phyloP scores from a whole-genome alignment of 306 rosid genomes.

The Begonia peltatifolia region DNA sequence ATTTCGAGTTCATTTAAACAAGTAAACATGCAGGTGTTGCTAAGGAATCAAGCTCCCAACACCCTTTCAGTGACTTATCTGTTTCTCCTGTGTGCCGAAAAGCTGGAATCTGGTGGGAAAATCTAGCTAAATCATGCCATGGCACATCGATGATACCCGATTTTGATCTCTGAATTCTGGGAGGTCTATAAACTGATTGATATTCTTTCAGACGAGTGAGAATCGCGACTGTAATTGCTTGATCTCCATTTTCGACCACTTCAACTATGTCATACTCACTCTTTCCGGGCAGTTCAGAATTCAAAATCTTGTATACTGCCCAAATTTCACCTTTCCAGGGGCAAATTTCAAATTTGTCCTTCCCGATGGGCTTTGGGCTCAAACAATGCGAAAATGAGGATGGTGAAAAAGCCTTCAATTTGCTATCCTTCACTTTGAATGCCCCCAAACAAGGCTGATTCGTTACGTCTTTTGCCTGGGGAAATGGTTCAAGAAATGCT shows the following conservation, averaged over 20 bases:
- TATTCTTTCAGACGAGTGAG: conserved; percentile 15
- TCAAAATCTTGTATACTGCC: conserved; percentile 38
- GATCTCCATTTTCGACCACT: conserved; percentile 28
- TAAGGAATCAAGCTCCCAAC: conserved; percentile 55
- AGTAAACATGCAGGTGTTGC: conserved; percentile 16
- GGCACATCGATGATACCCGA: conserved; percentile 22
- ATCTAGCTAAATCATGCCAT: conserved; percentile 22
- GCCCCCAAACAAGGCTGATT: conserved; percentile 35
- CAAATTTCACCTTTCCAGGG: conserved; percentile 62
- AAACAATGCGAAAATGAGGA: conserved; percentile 35
- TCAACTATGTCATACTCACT: conserved; percentile 40
- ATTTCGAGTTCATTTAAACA: too few relatives aligned
- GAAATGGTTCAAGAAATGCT: conserved; percentile 36
- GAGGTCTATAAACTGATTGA: conserved; percentile 32
- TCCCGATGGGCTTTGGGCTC: conserved; percentile 10
- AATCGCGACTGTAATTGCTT: conserved; percentile 22
- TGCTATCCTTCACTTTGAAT: conserved; percentile 18
- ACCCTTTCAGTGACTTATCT: conserved; percentile 27
- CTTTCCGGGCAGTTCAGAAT: conserved; percentile 14
- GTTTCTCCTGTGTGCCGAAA: conserved; percentile 25
- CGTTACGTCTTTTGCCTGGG: conserved; percentile 2
- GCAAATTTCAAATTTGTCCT: conserved; percentile 24
- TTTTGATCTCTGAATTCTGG: conserved; percentile 41
- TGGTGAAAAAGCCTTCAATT: conserved; percentile 11
- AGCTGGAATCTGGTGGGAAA: conserved; percentile 54